Evolutionary conservation across 2,329 filamentous ascomycete genomes (phyloP).

Genomic region (Scedosporium dehoogii): DNA sequence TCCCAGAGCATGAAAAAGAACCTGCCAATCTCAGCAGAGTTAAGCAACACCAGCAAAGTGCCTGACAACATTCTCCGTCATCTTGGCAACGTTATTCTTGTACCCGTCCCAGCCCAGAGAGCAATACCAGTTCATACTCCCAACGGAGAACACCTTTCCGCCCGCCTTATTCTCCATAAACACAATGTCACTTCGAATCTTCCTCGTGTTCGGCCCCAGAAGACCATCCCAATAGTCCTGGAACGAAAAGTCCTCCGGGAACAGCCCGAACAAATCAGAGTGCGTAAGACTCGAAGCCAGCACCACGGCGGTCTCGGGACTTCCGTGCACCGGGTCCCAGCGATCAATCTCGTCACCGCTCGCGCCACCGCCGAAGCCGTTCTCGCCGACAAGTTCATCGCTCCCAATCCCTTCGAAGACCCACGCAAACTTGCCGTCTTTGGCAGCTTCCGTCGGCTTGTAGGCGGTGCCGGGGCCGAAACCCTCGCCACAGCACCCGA

Average conservation of each 20-base stretch:
- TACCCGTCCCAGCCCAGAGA: constrained; percentile 16
- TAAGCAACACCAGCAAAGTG: constrained; percentile 11
- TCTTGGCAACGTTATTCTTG: constrained; percentile 16
- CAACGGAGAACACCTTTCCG: constrained; percentile 17
- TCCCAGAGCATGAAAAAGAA: too few species aligned
- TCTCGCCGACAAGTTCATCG: constrained; percentile 11
- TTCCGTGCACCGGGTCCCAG: constrained; percentile 19
- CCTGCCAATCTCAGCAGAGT: too few species aligned
- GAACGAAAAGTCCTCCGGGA: constrained; percentile 15
- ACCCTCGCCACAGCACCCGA: constrained; percentile 21
- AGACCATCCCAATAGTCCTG: constrained; percentile 8
- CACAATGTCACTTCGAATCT: constrained; percentile 15
- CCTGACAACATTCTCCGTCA: constrained; percentile 15
- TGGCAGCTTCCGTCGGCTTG: background rate
- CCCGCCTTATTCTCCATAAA: constrained; percentile 15
- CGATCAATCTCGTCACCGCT: constrained; percentile 25
- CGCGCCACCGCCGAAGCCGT: constrained; percentile 20
- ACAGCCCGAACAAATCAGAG: constrained; percentile 14
- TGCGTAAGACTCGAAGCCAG: constrained; percentile 16
- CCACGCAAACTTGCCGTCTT: constrained; percentile 5
- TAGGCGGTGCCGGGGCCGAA: constrained; percentile 18
- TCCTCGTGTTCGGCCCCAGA: constrained; percentile 12
- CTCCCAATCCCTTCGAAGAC: constrained; percentile 13
- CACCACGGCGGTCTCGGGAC: constrained; percentile 18
- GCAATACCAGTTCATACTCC: constrained; percentile 19